Base-by-base conservation (phyloP, 176 grass and related monocot genomes). In the Miscanthus lutarioriparius region DNA sequence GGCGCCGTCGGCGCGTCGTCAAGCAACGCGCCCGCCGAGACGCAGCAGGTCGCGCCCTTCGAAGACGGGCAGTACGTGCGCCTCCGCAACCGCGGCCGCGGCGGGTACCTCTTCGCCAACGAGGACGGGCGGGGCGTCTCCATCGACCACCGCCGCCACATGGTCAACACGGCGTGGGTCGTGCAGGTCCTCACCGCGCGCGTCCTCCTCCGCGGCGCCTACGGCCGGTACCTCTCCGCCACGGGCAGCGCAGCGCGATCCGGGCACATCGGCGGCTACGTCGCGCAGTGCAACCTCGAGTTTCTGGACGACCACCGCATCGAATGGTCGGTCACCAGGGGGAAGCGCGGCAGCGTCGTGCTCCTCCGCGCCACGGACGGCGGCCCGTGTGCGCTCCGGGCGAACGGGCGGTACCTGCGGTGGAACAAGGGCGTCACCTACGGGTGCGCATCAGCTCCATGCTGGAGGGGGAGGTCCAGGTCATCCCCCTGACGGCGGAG, bases 31-130 rank as follows among this genome's bases (percentile, higher is more conserved):
- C n/a, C 75, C 67, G 37, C 53, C 75, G 14, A 17, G 66, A 51
- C 45, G 40, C 77, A 72, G 70, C 58, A 73, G 28, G 47, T 77
- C 10, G 62, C 71, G 4, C 88, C 85, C 1, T 90, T 89, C 68
- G 82, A 84, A 62, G 79, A 80, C 74, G 88, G 89, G 67, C 85
- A 89, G 65, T 90, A 88, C 85, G 91, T 90, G 70, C 88, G 91
- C 23, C 87, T 86, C 65, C 38, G 53, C 49, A 86, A 84, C 84
- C 73, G 69, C 74, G 81, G 75, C 81, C 85, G 80, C 72, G 68
- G 73, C n/a, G 90, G 69, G 30, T 76, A 81, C 74, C 80, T 83
- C 80, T 83, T 71, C 80, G 80, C 80, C 12, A 67, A 88, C 67
- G 83, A 71, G 30, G 11, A 37, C 36, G 86, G 67, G 70, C 40